These are phyloP conservation scores for Suhomyces emberorum DNA, from an alignment of 805 yeast species.

Conservation along the genomic window DNA sequence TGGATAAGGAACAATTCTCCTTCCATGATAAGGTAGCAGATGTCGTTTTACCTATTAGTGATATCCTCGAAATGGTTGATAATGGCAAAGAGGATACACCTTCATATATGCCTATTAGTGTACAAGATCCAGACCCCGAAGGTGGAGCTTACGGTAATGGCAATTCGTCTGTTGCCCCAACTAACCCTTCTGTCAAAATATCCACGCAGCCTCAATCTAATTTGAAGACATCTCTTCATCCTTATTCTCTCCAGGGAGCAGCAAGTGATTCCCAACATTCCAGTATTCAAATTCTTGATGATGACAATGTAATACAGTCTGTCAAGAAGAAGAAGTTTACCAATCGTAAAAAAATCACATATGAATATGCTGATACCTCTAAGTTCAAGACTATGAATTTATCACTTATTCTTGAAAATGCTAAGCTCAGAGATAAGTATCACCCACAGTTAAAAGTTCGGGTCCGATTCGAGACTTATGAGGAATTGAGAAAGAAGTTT, in stretches of 20 bases:
- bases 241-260: too few species aligned
- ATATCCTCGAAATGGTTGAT: constrained; percentile 40
- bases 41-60: constrained; percentile 53
- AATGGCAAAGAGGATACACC: constrained; percentile 10
- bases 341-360: constrained; percentile 28
- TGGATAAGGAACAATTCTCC: constrained; percentile 83
- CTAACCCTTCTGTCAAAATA: neutral
- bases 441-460: constrained; percentile 56
- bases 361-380: constrained; percentile 35
- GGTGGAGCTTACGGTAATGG: neutral
- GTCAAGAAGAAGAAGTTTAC: constrained; percentile 25
- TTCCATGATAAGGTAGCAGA: constrained; percentile 80
- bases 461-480: constrained; percentile 66
- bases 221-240: neutral
- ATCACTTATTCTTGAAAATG: constrained; percentile 27
- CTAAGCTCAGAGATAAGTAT: constrained; percentile 35
- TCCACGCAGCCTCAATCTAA: neutral
- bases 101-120: constrained; percentile 3
- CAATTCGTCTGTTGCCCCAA: neutral
- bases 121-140: neutral
- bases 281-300: constrained; percentile 23
- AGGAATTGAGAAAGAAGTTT: constrained; percentile 58
- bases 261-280: constrained; percentile 10
- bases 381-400: constrained; percentile 42
- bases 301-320: constrained; percentile 29